phyloP scores from a whole-genome alignment of 2,329 filamentous ascomycete species.

The Pleoardoris graminearum region DNA sequence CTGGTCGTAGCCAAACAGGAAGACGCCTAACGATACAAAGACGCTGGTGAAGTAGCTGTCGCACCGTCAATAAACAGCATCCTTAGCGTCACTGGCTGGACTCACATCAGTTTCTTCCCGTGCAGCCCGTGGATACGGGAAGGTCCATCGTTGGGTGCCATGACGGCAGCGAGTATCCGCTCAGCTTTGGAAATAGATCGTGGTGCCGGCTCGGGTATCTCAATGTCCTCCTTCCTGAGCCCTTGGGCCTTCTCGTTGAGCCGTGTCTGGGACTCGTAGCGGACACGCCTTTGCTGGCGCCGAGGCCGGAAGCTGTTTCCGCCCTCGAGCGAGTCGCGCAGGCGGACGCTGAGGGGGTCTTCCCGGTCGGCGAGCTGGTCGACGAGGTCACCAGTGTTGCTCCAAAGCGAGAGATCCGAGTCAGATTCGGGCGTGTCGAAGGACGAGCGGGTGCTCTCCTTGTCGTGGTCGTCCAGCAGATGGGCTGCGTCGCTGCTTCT shows the following conservation, averaged over 20 bases:
- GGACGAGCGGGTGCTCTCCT: constrained; percentile 58
- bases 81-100: constrained; percentile 29
- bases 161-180: constrained; percentile 76
- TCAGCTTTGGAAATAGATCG: constrained; percentile 67
- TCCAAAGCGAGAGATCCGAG: constrained; percentile 81
- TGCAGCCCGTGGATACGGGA: constrained; percentile 87
- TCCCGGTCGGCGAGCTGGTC: constrained; percentile 85
- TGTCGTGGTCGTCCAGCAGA: constrained; percentile 53
- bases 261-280: constrained; percentile 61
- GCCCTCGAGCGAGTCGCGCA: constrained; percentile 67
- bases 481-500: constrained; percentile 46
- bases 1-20: constrained; percentile 88
- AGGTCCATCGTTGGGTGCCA: constrained; percentile 73
- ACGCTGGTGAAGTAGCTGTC: constrained; percentile 91
- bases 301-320: constrained; percentile 55
- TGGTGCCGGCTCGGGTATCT: constrained; percentile 70
- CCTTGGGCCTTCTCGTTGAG: constrained; percentile 49
- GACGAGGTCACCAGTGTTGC: constrained; percentile 91
- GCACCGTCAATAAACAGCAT: constrained; percentile 14
- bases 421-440: constrained; percentile 58
- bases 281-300: constrained; percentile 65
- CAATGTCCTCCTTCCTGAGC: constrained; percentile 72
- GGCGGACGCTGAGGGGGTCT: constrained; percentile 75
- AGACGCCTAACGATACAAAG: constrained; percentile 83
- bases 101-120: constrained; percentile 90